Evolutionary conservation across 176 grass and related monocot genomes (phyloP).

Genomic region (Rhynchospora tenuis): DNA sequence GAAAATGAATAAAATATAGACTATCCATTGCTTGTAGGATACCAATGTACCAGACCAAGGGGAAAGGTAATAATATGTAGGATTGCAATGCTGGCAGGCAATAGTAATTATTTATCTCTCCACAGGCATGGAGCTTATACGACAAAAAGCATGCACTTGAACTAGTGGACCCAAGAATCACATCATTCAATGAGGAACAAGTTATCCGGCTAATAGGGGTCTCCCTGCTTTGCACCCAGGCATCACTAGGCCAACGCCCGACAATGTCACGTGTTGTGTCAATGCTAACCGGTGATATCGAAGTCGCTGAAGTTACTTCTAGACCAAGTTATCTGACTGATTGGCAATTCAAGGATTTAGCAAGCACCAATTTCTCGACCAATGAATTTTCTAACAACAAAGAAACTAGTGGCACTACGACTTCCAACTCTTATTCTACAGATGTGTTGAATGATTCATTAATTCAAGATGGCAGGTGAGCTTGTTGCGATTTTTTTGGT

Average conservation of each 20-base stretch:
- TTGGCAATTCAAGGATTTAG: constrained; percentile 43
- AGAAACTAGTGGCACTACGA: neutral
- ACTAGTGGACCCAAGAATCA: constrained; percentile 50
- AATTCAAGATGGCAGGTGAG: constrained; percentile 47
- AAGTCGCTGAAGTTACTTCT: constrained; percentile 25
- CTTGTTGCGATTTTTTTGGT: neutral
- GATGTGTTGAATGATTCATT: constrained; percentile 28
- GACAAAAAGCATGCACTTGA: constrained; percentile 41
- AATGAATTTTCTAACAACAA: constrained; percentile 24
- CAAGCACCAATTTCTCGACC: constrained; percentile 27
- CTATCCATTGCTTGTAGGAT: neutral
- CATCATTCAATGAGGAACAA: constrained; percentile 39
- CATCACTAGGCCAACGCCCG: constrained; percentile 36
- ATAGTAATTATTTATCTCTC: neutral
- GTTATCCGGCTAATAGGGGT: constrained; percentile 43
- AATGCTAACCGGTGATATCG: constrained; percentile 44
- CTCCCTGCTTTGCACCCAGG: constrained; percentile 59
- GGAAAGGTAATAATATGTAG: neutral
- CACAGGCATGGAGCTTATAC: constrained; percentile 59
- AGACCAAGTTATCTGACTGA: constrained; percentile 74
- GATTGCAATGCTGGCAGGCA: neutral
- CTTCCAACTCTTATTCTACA: constrained; percentile 27
- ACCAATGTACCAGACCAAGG: neutral
- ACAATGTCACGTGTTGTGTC: constrained; percentile 60
- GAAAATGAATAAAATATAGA: neutral